Conservation (phyloP, 106 monocot genomes). For the Dendrobium officinale region DNA sequence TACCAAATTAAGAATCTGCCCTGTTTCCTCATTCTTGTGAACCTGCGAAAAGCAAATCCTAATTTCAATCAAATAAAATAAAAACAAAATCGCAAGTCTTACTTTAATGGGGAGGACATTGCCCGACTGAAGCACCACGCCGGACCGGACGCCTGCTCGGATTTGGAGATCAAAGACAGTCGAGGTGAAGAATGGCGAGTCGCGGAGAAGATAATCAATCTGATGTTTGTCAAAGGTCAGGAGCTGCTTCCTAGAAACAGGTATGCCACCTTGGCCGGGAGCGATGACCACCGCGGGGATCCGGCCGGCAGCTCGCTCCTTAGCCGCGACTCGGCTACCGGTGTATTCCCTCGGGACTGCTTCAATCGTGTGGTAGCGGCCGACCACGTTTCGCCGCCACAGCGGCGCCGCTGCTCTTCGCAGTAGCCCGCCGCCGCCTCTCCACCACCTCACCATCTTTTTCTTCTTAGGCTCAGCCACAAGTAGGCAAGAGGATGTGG, state of each 20-base stretch:
- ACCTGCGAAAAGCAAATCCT: constrained; percentile 31
- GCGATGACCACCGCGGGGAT: constrained; percentile 58
- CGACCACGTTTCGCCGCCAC: neutral
- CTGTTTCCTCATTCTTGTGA: constrained; percentile 57
- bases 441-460: neutral
- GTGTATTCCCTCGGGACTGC: constrained; percentile 68
- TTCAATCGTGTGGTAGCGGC: constrained; percentile 62
- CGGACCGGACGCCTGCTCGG: constrained; percentile 66
- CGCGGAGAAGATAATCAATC: constrained; percentile 47
- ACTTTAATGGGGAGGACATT: constrained; percentile 79
- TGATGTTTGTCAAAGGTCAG: constrained; percentile 63
- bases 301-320: constrained; percentile 55
- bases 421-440: neutral
- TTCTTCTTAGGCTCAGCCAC: neutral
- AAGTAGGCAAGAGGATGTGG: too few species aligned
- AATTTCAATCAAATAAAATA: neutral
- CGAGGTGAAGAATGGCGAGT: constrained; percentile 58
- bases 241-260: constrained; percentile 37
- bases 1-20: constrained; percentile 69
- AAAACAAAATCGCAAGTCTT: neutral
- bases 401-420: neutral
- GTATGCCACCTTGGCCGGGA: constrained; percentile 19
- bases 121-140: constrained; percentile 57
- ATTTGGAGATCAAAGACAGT: constrained; percentile 68
- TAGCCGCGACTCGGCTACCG: constrained; percentile 54